Base-by-base conservation (phyloP, 1,284 basidiomycete genomes). In the Malassezia obtusa region DNA sequence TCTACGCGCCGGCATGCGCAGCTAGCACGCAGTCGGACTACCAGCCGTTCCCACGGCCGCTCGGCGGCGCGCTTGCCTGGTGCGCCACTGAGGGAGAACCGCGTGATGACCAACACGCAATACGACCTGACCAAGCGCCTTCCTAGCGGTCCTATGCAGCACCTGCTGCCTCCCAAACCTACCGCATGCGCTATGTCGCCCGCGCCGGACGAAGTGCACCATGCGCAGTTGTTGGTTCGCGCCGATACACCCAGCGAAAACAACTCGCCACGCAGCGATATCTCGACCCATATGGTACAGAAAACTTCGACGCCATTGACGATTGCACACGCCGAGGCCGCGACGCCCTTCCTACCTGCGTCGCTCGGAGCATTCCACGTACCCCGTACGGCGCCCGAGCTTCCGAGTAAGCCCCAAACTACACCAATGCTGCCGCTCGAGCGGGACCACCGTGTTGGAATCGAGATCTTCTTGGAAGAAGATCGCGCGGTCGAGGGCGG, bases 401-500 rank as follows among this genome's bases (percentile, higher is more conserved):
- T 25, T 57, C 64, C n/a, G 49, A 50, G 8, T 50, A 56, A 56
- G 36, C 53, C 53, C 4, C 26, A 24, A 7, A 24, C 19, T 8
- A 43, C 49, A 15, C 45, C 51, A 2, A 35, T 47, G 30, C 26
- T 49, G n/a, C 53, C 53, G 24, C 25, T 66, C 21, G 71, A 73
- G 58, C 67, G 70, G 24, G 65, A 62, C 19, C 63, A 62, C 2
- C 82, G 87, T 26, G 85, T 94, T 1, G 85, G 87, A 67, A 78
- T 94, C 7, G 88, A 94, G 63, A 80, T 95, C 22, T 76, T 83
- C 6, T 79, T 91, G 36, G 84, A 89, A 61, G 83, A 81, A 57
- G 81, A 87, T 59, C 79, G 82, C 4, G 84, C 83, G 53, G 84
- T 92, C 0, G 88, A 94, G 75, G 89, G 89, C 1, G 84, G 84